Evolutionary conservation across 129 eudicot species (phyloP).

Genomic region (Saposhnikovia divaricata): DNA sequence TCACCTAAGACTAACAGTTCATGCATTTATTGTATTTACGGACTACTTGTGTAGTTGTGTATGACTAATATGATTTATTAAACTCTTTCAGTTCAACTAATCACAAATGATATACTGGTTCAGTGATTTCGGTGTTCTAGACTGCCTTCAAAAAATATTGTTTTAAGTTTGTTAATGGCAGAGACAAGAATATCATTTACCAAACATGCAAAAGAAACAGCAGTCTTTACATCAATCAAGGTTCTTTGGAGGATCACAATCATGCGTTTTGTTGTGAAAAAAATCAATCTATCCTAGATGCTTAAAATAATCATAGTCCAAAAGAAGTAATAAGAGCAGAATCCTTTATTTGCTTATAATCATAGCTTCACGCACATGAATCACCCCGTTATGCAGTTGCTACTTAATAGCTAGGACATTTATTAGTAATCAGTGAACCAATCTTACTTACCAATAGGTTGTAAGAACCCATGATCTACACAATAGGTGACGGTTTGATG

Average conservation of each 20-base stretch:
- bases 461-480: conserved; percentile 42
- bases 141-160: background rate
- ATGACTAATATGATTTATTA: background rate
- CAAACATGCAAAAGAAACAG: background rate
- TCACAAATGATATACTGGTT: background rate
- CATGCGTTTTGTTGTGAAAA: too few species aligned
- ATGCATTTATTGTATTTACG: background rate
- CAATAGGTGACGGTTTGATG: conserved; percentile 36
- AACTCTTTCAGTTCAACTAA: background rate
- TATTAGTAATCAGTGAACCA: background rate
- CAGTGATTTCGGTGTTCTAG: background rate
- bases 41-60: background rate
- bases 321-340: background rate
- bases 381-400: background rate
- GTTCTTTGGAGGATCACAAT: background rate
- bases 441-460: conserved; percentile 15
- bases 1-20: background rate
- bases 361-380: background rate
- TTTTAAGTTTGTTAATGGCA: background rate
- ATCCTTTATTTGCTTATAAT: background rate
- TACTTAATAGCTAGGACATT: background rate
- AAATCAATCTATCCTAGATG: too few species aligned
- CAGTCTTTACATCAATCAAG: background rate
- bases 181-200: background rate
- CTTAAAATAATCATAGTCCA: too few species aligned